Evolutionary conservation across 164 flowering plant species (phyloP).

Genomic region (Piper betle): DNA sequence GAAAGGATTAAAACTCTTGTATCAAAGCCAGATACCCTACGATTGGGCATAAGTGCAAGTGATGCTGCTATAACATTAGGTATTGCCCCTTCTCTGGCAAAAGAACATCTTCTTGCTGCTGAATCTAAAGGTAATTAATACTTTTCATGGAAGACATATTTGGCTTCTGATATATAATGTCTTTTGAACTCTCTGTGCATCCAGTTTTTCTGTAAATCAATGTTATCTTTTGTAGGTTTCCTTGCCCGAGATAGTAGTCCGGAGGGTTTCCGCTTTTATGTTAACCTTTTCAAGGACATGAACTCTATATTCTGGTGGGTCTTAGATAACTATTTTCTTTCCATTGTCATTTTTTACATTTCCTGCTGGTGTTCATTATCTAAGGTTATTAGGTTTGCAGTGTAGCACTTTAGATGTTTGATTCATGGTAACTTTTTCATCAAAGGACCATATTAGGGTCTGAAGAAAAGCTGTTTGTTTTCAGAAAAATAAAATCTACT

Average conservation of each 20-base stretch:
- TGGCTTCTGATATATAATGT: background rate
- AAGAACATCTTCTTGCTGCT: constrained; percentile 88
- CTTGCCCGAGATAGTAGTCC: constrained; percentile 87
- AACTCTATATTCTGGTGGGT: constrained; percentile 48
- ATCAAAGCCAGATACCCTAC: constrained; percentile 58
- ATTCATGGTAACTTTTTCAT: background rate
- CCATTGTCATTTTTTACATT: background rate
- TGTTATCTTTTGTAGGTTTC: constrained; percentile 43
- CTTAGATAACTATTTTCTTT: constrained; percentile 1
- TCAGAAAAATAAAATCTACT: background rate
- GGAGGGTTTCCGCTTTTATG: constrained; percentile 85
- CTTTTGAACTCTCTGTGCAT: background rate
- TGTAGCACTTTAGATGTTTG: background rate
- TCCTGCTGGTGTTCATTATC: background rate
- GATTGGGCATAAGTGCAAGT: constrained; percentile 69
- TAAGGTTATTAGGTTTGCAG: background rate
- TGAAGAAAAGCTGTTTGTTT: background rate
- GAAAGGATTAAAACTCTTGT: constrained; percentile 55
- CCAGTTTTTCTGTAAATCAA: background rate
- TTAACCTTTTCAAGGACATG: constrained; percentile 66
- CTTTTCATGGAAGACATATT: background rate
- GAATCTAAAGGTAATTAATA: constrained; percentile 63
- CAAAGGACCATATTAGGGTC: background rate
- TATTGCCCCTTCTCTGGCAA: constrained; percentile 90
- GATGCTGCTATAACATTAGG: constrained; percentile 91